These are phyloP conservation scores for Cokeromyces recurvatus DNA, from an alignment of 371 early-diverging fungal species.

Conservation along the genomic window DNA sequence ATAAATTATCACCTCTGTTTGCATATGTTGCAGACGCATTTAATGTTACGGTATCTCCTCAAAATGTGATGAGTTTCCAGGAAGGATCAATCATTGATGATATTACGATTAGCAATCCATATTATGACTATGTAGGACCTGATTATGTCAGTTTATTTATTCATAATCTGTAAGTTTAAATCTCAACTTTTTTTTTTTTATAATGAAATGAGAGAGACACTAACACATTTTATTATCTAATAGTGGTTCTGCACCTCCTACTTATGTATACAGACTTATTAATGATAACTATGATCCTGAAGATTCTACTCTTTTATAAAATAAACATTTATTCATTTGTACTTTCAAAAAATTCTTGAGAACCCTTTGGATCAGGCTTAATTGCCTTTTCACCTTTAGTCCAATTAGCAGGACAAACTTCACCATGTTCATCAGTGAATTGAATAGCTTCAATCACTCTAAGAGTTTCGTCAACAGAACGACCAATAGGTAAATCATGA, in stretches of 20 bases:
- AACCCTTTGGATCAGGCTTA: slow-evolving; percentile 67
- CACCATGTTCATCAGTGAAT: slow-evolving; percentile 89
- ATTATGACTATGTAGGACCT: slow-evolving; percentile 88
- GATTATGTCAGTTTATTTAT: slow-evolving; percentile 86
- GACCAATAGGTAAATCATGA: slow-evolving; percentile 87
- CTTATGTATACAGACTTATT: slow-evolving; percentile 61
- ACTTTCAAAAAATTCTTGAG: slow-evolving; percentile 72
- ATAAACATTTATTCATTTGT: slow-evolving; percentile 3
- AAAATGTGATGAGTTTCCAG: slow-evolving; percentile 74
- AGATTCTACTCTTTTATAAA: slow-evolving; percentile 25
- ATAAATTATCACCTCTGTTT: slow-evolving; percentile 84
- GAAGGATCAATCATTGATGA: slow-evolving; percentile 76
- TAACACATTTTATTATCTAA: background rate
- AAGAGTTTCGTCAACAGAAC: slow-evolving; percentile 92
- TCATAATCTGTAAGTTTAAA: slow-evolving; percentile 75
- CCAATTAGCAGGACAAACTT: slow-evolving; percentile 73
- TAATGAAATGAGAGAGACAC: background rate
- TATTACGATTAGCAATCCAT: slow-evolving; percentile 78
- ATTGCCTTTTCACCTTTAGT: slow-evolving; percentile 70
- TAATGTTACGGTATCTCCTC: slow-evolving; percentile 74
- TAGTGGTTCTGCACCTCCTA: slow-evolving; percentile 47
- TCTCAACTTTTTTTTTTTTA: background rate
- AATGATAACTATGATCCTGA: slow-evolving; percentile 68
- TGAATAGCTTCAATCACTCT: slow-evolving; percentile 95
- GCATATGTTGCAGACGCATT: slow-evolving; percentile 85